Conservation (phyloP, 2,329 filamentous ascomycete genomes). For the Fusarium pseudonygamai region DNA sequence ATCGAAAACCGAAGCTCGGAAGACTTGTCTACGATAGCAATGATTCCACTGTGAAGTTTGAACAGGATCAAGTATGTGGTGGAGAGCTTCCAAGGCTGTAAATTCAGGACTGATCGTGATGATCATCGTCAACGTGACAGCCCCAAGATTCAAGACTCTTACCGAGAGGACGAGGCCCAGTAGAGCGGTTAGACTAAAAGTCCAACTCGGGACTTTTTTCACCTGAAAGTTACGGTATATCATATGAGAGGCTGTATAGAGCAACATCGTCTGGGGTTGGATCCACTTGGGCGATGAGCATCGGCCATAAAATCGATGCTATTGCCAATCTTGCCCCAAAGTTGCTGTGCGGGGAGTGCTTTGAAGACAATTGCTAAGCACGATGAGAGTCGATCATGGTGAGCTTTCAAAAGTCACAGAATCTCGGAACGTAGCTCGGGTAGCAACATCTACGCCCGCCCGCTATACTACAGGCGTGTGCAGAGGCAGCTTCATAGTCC, state of each 20-base stretch:
- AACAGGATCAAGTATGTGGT: neutral
- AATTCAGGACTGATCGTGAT: neutral
- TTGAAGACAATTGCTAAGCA: neutral
- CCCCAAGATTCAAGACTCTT: neutral
- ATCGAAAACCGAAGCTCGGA: neutral
- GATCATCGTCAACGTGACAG: constrained; percentile 1
- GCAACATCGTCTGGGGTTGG: neutral
- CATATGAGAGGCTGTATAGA: constrained; percentile 7
- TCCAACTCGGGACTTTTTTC: neutral
- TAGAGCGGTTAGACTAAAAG: neutral
- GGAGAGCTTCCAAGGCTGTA: neutral
- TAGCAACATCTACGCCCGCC: neutral
- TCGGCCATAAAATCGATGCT: constrained; percentile 2
- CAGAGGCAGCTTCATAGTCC: neutral
- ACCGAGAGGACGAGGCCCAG: neutral
- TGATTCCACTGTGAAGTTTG: neutral
- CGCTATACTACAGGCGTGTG: neutral
- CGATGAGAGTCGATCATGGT: neutral
- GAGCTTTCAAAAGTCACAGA: neutral
- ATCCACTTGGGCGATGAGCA: constrained; percentile 14
- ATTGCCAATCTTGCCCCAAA: constrained; percentile 9
- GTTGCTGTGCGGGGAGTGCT: neutral
- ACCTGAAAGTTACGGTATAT: neutral
- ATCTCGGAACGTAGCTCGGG: neutral
- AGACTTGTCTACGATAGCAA: neutral